phyloP scores from a whole-genome alignment of 257 asterid genomes.

The Ophiorrhiza pumila region DNA sequence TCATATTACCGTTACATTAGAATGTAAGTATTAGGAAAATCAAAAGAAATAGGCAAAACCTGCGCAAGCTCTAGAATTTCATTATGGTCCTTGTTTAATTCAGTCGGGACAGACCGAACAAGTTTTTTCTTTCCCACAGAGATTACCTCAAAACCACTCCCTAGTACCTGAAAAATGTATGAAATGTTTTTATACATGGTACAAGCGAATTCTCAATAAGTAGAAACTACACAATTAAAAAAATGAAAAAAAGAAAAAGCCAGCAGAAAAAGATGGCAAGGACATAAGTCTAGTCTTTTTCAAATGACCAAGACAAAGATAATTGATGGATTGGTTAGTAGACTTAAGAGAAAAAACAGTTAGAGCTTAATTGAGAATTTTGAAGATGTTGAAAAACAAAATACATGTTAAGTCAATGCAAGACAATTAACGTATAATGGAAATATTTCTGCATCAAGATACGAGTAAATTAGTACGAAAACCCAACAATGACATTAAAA shows the following conservation, averaged over 20 bases:
- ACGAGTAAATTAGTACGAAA: background rate
- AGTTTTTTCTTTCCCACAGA: conserved; percentile 88
- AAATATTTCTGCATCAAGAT: background rate
- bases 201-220: background rate
- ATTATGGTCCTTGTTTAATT: conserved; percentile 91
- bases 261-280: background rate
- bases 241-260: background rate
- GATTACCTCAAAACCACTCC: conserved; percentile 94
- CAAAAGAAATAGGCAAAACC: conserved; percentile 40
- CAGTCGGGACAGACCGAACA: conserved; percentile 94
- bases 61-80: conserved; percentile 96
- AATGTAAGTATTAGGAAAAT: background rate
- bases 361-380: background rate
- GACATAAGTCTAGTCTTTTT: background rate
- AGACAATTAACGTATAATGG: background rate
- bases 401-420: background rate
- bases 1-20: background rate
- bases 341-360: background rate
- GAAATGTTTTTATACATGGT: background rate
- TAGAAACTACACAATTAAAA: background rate
- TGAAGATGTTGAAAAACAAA: background rate
- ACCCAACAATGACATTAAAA: background rate
- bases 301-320: background rate
- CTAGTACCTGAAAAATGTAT: conserved; percentile 56
- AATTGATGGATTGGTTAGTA: background rate